phyloP scores from a whole-genome alignment of 352 stramenopile species.

The Globisporangium ultimum region DNA sequence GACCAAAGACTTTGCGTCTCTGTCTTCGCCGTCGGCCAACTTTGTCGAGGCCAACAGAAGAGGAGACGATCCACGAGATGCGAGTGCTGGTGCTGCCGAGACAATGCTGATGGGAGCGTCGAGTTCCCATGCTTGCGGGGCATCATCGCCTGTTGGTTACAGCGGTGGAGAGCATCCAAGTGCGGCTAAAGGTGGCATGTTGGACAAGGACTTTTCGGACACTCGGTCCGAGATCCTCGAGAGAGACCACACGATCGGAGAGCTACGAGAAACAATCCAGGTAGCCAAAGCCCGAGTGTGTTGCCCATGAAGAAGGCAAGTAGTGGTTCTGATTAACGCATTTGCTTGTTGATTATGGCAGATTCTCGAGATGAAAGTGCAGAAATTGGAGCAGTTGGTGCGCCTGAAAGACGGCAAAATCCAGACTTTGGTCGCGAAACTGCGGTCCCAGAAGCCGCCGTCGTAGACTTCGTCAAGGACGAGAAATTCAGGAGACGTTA shows the following conservation, averaged over 20 bases:
- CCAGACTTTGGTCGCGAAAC: constrained; percentile 81
- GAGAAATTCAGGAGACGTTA: no score
- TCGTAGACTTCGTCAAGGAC: background rate
- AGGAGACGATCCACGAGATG: background rate
- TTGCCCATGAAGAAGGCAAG: background rate
- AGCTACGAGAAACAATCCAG: constrained; percentile 88
- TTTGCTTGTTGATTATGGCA: constrained; percentile 14
- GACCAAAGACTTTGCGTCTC: constrained; percentile 18
- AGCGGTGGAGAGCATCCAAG: background rate
- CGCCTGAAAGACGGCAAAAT: constrained; percentile 94
- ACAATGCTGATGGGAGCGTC: background rate
- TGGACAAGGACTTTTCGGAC: background rate
- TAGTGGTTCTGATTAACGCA: background rate
- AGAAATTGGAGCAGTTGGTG: constrained; percentile 94
- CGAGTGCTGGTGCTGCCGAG: background rate
- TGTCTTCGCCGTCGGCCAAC: background rate
- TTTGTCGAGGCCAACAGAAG: background rate
- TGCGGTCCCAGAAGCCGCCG: constrained; percentile 70
- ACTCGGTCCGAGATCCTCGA: constrained; percentile 44
- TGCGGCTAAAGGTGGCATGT: no score
- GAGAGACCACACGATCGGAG: constrained; percentile 78
- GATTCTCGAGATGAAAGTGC: constrained; percentile 94
- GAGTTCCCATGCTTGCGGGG: constrained; percentile 1
- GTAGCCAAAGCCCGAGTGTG: constrained; percentile 9
- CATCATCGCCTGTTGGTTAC: constrained; percentile 1